Percentiles rank a stretch among this genome's conserved stretches.
Evolutionary conservation across 2,329 filamentous ascomycete genomes (phyloP).

Genomic region (Colletotrichum noveboracense): DNA sequence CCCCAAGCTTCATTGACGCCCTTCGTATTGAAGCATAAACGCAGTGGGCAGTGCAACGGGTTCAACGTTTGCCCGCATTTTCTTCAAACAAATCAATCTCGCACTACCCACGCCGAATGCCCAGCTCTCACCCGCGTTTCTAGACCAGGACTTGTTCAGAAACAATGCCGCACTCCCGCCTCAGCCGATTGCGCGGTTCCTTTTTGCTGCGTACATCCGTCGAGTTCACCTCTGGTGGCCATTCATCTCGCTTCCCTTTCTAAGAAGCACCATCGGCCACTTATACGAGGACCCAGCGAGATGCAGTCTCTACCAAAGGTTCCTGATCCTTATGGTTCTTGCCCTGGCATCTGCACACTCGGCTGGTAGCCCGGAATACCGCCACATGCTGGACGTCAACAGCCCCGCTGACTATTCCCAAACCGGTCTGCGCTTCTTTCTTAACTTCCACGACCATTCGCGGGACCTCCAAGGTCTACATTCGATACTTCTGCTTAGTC

Average conservation of each 20-base stretch:
- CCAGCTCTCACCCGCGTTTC: background rate
- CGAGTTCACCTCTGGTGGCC: constrained; percentile 31
- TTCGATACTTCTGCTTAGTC: constrained; percentile 24
- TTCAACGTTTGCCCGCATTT: constrained; percentile 29
- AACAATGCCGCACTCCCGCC: constrained; percentile 26
- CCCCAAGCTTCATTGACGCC: background rate
- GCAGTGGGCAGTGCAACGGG: constrained; percentile 28
- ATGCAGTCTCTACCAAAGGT: constrained; percentile 21
- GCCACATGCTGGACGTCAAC: constrained; percentile 26
- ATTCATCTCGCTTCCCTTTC: constrained; percentile 24
- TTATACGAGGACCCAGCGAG: constrained; percentile 21
- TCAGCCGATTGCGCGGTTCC: constrained; percentile 17
- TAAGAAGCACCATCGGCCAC: constrained; percentile 16
- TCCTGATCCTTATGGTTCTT: constrained; percentile 22
- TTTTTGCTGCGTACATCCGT: constrained; percentile 25
- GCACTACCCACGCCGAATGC: background rate
- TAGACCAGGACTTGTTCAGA: background rate
- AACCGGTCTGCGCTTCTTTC: constrained; percentile 26
- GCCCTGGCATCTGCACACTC: constrained; percentile 23
- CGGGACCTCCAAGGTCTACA: constrained; percentile 25
- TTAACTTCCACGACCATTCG: constrained; percentile 22
- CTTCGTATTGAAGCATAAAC: background rate
- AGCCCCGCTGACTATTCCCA: constrained; percentile 25
- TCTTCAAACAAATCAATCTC: constrained; percentile 28
- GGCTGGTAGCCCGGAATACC: constrained; percentile 16